phyloP scores from a whole-genome alignment of 2,329 filamentous ascomycete species.

The Botrytis elliptica region DNA sequence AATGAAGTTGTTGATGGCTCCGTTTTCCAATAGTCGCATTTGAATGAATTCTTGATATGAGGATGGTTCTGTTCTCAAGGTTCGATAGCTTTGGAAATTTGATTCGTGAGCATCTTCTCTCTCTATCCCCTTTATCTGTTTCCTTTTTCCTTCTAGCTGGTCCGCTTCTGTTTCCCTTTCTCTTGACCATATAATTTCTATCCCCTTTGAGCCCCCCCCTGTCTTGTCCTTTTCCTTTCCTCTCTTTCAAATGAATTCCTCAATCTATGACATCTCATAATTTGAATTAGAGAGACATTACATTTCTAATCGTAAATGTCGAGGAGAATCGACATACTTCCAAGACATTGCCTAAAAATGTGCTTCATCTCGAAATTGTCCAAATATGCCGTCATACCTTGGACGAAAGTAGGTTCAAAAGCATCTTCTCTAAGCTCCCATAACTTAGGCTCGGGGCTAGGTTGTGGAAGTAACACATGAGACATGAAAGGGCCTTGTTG shows the following conservation, averaged over 20 bases:
- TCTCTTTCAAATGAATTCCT: neutral
- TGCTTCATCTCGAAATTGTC: neutral
- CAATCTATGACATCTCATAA: neutral
- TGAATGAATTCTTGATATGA: neutral
- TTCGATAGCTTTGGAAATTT: neutral
- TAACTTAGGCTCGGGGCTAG: neutral
- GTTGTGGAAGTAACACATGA: neutral
- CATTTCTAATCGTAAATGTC: neutral
- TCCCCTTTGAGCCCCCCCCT: too few species aligned
- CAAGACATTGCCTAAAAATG: neutral
- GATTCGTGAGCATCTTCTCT: neutral
- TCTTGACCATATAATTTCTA: neutral
- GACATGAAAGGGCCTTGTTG: neutral
- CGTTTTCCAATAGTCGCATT: neutral
- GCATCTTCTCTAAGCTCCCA: neutral
- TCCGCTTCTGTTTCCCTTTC: neutral
- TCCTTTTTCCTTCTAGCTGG: neutral
- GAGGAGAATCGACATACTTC: too few species aligned
- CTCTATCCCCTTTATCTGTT: neutral
- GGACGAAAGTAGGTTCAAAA: neutral
- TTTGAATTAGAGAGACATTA: rapidly evolving
- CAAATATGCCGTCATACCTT: neutral
- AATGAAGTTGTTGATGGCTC: too few species aligned
- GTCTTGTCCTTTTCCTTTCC: too few species aligned
- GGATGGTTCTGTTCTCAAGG: neutral